These are phyloP conservation scores for Kwoniella heveanensis DNA, from an alignment of 768 basidiomycete genomes.

Conservation along the genomic window DNA sequence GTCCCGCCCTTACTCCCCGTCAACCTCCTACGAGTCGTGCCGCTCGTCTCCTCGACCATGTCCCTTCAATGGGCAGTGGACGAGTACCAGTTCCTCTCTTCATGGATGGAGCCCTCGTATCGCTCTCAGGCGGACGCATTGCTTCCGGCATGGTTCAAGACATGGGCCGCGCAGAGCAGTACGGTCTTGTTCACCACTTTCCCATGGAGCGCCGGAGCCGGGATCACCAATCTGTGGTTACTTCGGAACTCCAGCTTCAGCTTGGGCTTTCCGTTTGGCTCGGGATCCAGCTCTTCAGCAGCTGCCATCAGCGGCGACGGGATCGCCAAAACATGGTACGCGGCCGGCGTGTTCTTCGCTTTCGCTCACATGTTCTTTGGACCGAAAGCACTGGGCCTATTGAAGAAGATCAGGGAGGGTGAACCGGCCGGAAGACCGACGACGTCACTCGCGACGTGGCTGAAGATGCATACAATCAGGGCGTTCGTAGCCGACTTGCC, in stretches of 20 bases:
- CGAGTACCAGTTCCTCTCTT: slow-evolving; percentile 15
- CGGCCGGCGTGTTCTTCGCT: not conserved
- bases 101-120: slow-evolving; percentile 1
- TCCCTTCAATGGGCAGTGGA: slow-evolving; percentile 18
- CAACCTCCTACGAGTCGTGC: not conserved
- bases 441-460: slow-evolving; percentile 1
- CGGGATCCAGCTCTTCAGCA: no score
- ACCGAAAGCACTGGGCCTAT: slow-evolving; percentile 7
- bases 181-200: slow-evolving; percentile 1
- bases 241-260: no score
- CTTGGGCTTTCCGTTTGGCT: no score
- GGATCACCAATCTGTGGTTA: slow-evolving; percentile 1
- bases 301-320: no score
- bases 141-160: slow-evolving; percentile 8
- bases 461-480: slow-evolving; percentile 13
- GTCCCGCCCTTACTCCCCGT: slow-evolving; percentile 8
- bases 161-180: slow-evolving; percentile 1
- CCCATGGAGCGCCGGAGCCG: slow-evolving; percentile 5
- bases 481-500: slow-evolving; percentile 9
- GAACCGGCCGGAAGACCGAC: slow-evolving; percentile 5
- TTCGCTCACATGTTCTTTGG: slow-evolving; percentile 15
- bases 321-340: not conserved
- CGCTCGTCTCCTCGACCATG: slow-evolving; percentile 6
- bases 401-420: slow-evolving; percentile 11
- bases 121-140: not conserved